These are phyloP conservation scores for Argentina anserina DNA, from an alignment of 306 rosid genomes.

Conservation along the genomic window DNA sequence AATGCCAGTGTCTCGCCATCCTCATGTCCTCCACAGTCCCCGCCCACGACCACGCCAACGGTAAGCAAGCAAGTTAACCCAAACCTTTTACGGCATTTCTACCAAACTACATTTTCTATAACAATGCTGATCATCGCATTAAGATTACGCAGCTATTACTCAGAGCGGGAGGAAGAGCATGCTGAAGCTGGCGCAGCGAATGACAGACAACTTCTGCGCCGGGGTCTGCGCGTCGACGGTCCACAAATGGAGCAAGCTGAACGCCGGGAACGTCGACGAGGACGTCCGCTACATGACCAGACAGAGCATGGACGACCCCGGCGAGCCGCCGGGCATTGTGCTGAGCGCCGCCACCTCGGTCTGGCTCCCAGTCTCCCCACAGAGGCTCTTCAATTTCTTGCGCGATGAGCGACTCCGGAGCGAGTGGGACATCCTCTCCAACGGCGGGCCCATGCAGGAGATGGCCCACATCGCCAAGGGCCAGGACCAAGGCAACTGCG, in stretches of 20 bases:
- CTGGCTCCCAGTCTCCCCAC: slow-evolving; percentile 73
- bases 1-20: slow-evolving; percentile 84
- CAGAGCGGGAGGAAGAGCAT: slow-evolving; percentile 78
- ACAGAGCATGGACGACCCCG: slow-evolving; percentile 87
- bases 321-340: slow-evolving; percentile 95
- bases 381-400: slow-evolving; percentile 65
- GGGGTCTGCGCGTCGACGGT: slow-evolving; percentile 93
- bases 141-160: slow-evolving; percentile 42
- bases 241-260: slow-evolving; percentile 92
- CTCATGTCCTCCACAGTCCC: slow-evolving; percentile 68
- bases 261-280: slow-evolving; percentile 66
- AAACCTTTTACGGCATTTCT: background rate
- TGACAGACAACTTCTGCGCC: slow-evolving; percentile 95
- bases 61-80: background rate
- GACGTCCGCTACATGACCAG: slow-evolving; percentile 93
- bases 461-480: slow-evolving; percentile 97
- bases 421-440: slow-evolving; percentile 95
- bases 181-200: slow-evolving; percentile 89
- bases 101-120: background rate
- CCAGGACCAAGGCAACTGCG: slow-evolving; percentile 79
- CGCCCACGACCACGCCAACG: slow-evolving; percentile 64
- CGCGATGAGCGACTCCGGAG: slow-evolving; percentile 83
- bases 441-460: slow-evolving; percentile 98
- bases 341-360: slow-evolving; percentile 91
- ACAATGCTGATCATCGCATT: background rate